A percentile compares a stretch with the other conserved stretches of the same genome.
These are phyloP conservation scores for Cenchrus americanus DNA, from an alignment of 176 grass and related monocot species.

Conservation along the genomic window DNA sequence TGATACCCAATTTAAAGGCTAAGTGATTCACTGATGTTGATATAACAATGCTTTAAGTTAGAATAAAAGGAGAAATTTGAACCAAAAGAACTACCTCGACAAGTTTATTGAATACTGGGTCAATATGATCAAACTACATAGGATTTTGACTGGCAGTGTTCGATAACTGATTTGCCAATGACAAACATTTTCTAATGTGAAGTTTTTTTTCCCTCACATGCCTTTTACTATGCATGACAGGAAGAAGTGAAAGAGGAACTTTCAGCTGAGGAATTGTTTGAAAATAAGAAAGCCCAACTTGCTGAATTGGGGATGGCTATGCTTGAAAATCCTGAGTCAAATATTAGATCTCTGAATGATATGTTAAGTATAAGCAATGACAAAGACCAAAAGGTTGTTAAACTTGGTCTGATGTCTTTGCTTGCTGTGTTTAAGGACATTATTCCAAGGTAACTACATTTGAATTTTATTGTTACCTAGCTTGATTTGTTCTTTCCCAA, in stretches of 20 bases:
- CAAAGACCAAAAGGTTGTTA: constrained; percentile 75
- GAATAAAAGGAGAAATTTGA: not conserved
- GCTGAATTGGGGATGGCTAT: constrained; percentile 87
- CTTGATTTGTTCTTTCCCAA: not conserved
- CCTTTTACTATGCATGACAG: constrained; percentile 50
- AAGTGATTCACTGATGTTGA: not conserved
- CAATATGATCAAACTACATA: not conserved
- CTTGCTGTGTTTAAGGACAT: constrained; percentile 96
- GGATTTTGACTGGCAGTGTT: not conserved
- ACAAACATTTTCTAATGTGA: not conserved
- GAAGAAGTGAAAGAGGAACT: constrained; percentile 90
- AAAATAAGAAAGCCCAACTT: constrained; percentile 81
- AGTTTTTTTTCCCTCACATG: not conserved
- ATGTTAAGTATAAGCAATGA: constrained; percentile 79
- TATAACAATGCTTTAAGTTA: not conserved
- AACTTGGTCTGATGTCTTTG: constrained; percentile 85
- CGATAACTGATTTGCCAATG: not conserved
- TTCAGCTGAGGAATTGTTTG: constrained; percentile 85
- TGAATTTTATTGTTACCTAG: constrained; percentile 7
- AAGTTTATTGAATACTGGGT: not conserved
- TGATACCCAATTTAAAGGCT: not conserved
- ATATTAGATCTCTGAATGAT: constrained; percentile 88
- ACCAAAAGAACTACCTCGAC: not conserved
- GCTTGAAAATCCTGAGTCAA: constrained; percentile 89
- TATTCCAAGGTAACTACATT: constrained; percentile 57